These are phyloP conservation scores for Tetrapisispora nanseiensis DNA, from an alignment of 805 yeast species.

Conservation along the genomic window DNA sequence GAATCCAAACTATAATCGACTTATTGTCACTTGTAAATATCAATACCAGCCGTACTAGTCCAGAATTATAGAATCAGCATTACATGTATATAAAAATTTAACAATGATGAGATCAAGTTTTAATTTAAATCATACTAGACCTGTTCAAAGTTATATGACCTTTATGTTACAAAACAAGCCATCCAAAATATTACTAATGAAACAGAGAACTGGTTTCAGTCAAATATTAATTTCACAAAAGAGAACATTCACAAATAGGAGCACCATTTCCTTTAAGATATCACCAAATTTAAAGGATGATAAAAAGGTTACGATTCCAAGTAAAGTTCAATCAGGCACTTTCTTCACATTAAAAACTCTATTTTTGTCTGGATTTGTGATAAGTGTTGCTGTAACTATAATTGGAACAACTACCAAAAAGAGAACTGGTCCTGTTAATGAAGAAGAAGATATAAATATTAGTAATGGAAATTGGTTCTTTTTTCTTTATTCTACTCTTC, in stretches of 20 bases:
- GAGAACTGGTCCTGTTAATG: constrained; percentile 17
- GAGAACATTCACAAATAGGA: not conserved
- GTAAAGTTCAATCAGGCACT: not conserved
- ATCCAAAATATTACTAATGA: no score
- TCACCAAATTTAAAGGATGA: not conserved
- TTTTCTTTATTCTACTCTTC: constrained; percentile 81
- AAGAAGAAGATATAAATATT: constrained; percentile 29
- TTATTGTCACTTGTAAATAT: no score
- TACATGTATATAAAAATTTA: no score
- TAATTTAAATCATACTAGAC: no score
- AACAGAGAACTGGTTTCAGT: no score
- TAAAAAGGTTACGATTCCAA: not conserved
- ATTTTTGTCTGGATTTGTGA: constrained; percentile 21
- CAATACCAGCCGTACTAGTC: no score
- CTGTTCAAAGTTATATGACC: no score
- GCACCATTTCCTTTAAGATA: no score
- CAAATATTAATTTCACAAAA: not conserved
- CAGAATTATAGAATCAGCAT: no score
- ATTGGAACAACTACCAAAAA: constrained; percentile 22
- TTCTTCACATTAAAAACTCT: not conserved
- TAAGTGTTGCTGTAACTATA: constrained; percentile 20
- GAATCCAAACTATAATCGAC: no score
- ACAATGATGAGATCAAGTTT: no score
- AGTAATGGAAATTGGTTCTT: constrained; percentile 64
- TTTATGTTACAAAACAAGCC: no score